These are phyloP conservation scores for Cladosporium sp. DNA, from an alignment of 2,329 filamentous ascomycete species.

Conservation along the genomic window DNA sequence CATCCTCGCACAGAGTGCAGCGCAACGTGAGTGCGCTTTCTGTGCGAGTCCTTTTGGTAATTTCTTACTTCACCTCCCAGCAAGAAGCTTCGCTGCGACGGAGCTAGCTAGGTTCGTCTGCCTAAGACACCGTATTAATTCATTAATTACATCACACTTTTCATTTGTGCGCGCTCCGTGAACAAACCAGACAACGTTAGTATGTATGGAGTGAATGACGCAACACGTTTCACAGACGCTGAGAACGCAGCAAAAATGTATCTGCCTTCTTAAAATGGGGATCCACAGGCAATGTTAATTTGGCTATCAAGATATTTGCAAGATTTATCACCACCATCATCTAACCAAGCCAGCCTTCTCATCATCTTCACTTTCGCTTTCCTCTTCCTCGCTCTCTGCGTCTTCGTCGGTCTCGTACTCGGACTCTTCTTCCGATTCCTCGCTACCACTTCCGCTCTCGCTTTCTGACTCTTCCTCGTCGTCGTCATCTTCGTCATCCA, in stretches of 20 bases:
- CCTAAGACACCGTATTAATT: not conserved
- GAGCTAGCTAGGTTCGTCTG: no score
- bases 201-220: not conserved
- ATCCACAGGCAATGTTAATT: not conserved
- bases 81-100: not conserved
- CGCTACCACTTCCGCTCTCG: constrained; percentile 37
- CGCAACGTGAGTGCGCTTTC: not conserved
- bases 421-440: constrained; percentile 50
- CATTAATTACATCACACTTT: not conserved
- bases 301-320: not conserved
- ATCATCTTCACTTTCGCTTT: constrained; percentile 40
- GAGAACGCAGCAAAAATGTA: not conserved
- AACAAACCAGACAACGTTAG: no score
- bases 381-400: constrained; percentile 27
- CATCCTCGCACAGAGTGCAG: not conserved
- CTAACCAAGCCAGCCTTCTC: constrained; percentile 42
- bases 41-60: not conserved
- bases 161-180: no score
- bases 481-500: constrained; percentile 65
- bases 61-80: not conserved
- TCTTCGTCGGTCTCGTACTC: constrained; percentile 41
- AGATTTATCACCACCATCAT: constrained; percentile 21
- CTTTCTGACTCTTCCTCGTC: constrained; percentile 48
- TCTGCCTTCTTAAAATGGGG: not conserved
- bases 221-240: not conserved